Evolutionary conservation across 2,329 filamentous ascomycete species (phyloP).

Genomic region (Xylariaceae sp.): DNA sequence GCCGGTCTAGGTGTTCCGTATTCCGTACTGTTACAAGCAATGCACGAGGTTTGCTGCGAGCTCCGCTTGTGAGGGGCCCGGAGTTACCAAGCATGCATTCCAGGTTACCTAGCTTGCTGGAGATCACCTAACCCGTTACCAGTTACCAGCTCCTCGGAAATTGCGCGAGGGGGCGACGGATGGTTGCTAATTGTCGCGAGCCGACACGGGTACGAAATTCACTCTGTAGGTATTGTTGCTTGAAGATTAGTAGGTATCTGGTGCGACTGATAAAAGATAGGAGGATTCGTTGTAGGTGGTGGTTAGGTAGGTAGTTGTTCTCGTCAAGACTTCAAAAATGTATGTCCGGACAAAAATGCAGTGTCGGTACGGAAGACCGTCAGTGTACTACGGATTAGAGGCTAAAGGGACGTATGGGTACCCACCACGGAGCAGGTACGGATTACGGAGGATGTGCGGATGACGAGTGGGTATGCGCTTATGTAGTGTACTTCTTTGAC

Average conservation of each 20-base stretch:
- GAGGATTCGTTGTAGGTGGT: no score
- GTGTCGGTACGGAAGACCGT: no score
- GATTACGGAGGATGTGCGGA: not conserved
- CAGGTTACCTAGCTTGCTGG: not conserved
- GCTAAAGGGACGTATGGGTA: not conserved
- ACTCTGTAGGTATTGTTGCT: no score
- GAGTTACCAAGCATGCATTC: not conserved
- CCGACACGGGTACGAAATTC: no score
- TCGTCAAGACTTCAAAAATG: no score
- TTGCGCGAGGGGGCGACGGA: no score
- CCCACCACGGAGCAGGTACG: not conserved
- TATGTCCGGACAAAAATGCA: no score
- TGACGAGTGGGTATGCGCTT: not conserved
- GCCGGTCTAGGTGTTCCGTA: not conserved
- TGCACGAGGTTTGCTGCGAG: not conserved
- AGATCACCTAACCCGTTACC: not conserved
- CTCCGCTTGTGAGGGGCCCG: not conserved
- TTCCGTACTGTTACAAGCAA: not conserved
- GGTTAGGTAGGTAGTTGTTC: no score
- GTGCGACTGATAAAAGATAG: no score
- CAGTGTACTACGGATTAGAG: no score
- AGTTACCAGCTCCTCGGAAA: not conserved
- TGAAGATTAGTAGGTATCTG: no score
- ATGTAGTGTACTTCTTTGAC: not conserved
- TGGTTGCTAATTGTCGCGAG: no score